Percentiles rank a stretch among this genome's conserved stretches.
phyloP scores from a whole-genome alignment of 164 flowering plant species.

The Magnolia officinalis region DNA sequence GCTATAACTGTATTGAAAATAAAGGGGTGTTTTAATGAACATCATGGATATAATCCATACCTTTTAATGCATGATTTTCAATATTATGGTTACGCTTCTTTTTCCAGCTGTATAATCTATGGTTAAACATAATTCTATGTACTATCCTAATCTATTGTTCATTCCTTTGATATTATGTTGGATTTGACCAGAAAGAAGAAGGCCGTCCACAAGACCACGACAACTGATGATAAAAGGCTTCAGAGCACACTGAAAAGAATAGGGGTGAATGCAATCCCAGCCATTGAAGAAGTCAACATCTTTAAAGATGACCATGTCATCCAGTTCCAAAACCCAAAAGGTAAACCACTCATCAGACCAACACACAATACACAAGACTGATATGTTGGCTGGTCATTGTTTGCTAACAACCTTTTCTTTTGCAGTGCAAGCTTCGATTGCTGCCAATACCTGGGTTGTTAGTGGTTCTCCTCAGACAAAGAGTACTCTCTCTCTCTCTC shows the following conservation, averaged over 20 bases:
- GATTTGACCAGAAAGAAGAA: constrained; percentile 73
- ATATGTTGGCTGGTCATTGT: too few species aligned
- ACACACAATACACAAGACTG: too few species aligned
- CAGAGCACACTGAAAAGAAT: constrained; percentile 90
- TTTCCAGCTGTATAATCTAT: not conserved
- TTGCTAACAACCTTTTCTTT: not conserved
- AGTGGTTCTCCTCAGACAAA: constrained; percentile 86
- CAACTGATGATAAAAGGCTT: constrained; percentile 91
- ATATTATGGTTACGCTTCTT: not conserved
- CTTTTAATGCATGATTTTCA: not conserved
- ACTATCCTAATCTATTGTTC: not conserved
- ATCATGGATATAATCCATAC: not conserved
- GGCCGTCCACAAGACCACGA: constrained; percentile 88
- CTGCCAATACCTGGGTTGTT: constrained; percentile 96
- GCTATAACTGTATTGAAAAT: not conserved
- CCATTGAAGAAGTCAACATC: constrained; percentile 71
- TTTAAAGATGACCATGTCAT: constrained; percentile 66
- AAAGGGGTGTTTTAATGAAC: not conserved
- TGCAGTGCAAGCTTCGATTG: constrained; percentile 89
- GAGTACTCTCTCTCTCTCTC: constrained; percentile 30
- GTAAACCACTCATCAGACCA: constrained; percentile 14
- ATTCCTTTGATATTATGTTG: not conserved
- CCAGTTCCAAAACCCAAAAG: constrained; percentile 60
- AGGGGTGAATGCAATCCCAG: constrained; percentile 64
- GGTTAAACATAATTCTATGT: not conserved